Percentiles rank a stretch among this genome's conserved stretches.
phyloP scores from a whole-genome alignment of 2,329 filamentous ascomycete species.

The Scedosporium aurantiacum region DNA sequence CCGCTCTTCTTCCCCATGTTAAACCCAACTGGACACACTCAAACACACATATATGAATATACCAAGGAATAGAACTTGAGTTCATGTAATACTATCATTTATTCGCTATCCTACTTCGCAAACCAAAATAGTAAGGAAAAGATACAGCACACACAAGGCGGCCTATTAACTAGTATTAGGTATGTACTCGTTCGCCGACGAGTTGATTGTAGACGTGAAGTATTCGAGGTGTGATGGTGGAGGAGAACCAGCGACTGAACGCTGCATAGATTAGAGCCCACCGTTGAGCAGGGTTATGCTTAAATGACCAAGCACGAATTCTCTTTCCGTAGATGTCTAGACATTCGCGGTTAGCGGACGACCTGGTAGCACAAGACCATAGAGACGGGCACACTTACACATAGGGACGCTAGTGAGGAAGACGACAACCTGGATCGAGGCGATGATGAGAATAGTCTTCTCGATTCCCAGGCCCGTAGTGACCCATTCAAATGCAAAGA shows the following conservation, averaged over 20 bases:
- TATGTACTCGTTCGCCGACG: too few species aligned
- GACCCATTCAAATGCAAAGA: slow-evolving; percentile 76
- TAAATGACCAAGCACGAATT: slow-evolving; percentile 62
- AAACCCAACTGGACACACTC: background rate
- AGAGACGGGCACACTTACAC: slow-evolving; percentile 49
- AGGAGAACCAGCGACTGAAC: background rate
- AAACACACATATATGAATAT: background rate
- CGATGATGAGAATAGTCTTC: slow-evolving; percentile 56
- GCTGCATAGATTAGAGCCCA: slow-evolving; percentile 3
- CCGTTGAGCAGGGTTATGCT: slow-evolving; percentile 53
- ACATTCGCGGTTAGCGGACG: slow-evolving; percentile 7
- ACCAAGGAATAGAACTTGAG: background rate
- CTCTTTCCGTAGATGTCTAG: slow-evolving; percentile 69
- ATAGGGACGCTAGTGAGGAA: slow-evolving; percentile 66
- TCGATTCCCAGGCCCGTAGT: slow-evolving; percentile 46
- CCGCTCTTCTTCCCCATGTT: background rate
- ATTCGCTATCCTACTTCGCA: background rate
- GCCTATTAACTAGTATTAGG: too few species aligned
- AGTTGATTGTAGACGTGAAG: too few species aligned
- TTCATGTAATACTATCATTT: background rate
- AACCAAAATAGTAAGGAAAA: too few species aligned
- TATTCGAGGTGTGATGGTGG: too few species aligned
- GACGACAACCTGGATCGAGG: slow-evolving; percentile 65
- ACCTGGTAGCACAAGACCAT: background rate
- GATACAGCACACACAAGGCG: too few species aligned